Evolutionary conservation across 805 yeast species (phyloP).

Genomic region (Ogataea sp.): DNA sequence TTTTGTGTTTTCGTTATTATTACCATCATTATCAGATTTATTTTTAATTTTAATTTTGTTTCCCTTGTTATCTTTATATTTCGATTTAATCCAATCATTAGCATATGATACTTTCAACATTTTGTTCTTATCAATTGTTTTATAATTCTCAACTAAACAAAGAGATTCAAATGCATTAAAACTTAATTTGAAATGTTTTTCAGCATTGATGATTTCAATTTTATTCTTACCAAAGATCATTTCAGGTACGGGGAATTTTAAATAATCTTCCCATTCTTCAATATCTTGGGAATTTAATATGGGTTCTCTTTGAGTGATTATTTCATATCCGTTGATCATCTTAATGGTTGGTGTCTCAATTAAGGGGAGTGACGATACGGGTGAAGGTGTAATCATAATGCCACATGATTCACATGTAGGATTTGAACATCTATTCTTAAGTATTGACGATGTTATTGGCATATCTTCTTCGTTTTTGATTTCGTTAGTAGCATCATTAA

Average conservation of each 20-base stretch:
- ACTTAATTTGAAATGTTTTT: slow-evolving; percentile 29
- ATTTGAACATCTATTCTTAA: slow-evolving; percentile 12
- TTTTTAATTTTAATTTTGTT: too few relatives aligned
- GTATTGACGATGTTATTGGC: too few relatives aligned
- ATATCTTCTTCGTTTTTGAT: too few relatives aligned
- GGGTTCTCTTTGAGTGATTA: slow-evolving; percentile 66
- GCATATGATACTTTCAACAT: slow-evolving; percentile 76
- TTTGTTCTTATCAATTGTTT: slow-evolving; percentile 29
- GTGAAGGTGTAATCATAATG: slow-evolving; percentile 69
- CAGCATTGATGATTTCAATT: slow-evolving; percentile 38
- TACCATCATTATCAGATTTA: too few relatives aligned
- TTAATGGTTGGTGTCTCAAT: slow-evolving; percentile 64
- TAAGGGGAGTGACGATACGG: slow-evolving; percentile 55
- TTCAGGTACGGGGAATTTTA: slow-evolving; percentile 85
- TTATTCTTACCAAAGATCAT: slow-evolving; percentile 91
- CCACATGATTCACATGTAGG: slow-evolving; percentile 57
- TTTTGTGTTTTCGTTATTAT: slow-evolving; percentile 9
- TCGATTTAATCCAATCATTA: slow-evolving; percentile 61
- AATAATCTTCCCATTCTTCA: slow-evolving; percentile 52
- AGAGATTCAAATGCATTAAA: slow-evolving; percentile 79
- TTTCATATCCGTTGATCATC: slow-evolving; percentile 67
- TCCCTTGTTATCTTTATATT: slow-evolving; percentile 25
- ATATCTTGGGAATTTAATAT: slow-evolving; percentile 69
- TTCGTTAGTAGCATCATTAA: too few relatives aligned
- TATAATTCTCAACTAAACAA: slow-evolving; percentile 38